Evolutionary conservation across 805 yeast genomes (phyloP).

Genomic region (Alloascoidea africana): DNA sequence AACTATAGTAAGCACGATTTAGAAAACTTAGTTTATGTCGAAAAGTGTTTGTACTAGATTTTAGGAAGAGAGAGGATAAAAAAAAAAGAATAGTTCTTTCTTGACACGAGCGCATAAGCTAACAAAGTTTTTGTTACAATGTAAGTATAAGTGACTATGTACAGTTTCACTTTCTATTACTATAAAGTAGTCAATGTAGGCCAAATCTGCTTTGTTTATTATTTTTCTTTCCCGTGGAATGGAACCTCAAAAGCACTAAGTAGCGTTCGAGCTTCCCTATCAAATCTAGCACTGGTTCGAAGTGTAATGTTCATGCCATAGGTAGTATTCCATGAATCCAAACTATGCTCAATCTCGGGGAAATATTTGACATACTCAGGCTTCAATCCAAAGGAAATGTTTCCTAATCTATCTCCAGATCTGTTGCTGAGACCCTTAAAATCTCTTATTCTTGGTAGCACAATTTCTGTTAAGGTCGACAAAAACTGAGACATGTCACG

Average conservation of each 20-base stretch:
- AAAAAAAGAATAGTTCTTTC: too few species aligned
- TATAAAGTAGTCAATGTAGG: too few species aligned
- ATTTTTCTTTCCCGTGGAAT: constrained; percentile 40
- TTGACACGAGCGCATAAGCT: too few species aligned
- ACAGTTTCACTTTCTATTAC: too few species aligned
- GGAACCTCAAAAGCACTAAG: constrained; percentile 76
- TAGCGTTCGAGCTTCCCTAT: constrained; percentile 75
- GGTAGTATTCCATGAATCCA: constrained; percentile 77
- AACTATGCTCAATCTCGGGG: constrained; percentile 88
- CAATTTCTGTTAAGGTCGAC: constrained; percentile 77
- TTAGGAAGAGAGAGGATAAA: too few species aligned
- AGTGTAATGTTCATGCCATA: constrained; percentile 78
- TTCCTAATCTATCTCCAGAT: constrained; percentile 78
- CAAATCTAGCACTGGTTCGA: constrained; percentile 82
- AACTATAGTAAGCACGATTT: constrained; percentile 19
- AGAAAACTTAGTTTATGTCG: too few species aligned
- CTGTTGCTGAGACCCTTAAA: constrained; percentile 63
- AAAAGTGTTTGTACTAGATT: too few species aligned
- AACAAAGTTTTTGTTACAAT: too few species aligned
- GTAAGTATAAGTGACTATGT: too few species aligned
- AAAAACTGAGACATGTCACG: constrained; percentile 76
- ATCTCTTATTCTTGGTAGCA: constrained; percentile 83
- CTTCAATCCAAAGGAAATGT: constrained; percentile 69
- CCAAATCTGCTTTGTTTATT: too few species aligned
- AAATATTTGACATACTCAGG: constrained; percentile 66